Conservation (phyloP, 441 rosid species). For the Aleurites moluccanus region DNA sequence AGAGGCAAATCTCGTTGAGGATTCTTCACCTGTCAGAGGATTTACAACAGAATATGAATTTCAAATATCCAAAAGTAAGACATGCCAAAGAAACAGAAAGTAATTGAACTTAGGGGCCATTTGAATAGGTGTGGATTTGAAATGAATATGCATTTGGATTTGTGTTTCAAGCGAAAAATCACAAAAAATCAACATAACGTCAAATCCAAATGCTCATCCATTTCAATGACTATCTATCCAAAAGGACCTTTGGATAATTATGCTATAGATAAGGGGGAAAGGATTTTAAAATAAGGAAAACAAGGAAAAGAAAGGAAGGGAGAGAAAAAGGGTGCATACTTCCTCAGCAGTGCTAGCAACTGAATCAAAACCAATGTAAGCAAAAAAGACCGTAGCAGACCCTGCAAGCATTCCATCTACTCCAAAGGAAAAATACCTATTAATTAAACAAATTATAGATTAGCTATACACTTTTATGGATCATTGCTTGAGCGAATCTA, state of each 20-base stretch:
- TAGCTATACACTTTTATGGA: conserved; percentile 9
- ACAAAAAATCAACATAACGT: too few species aligned
- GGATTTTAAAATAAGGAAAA: not conserved
- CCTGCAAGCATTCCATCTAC: conserved; percentile 98
- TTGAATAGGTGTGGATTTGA: too few species aligned
- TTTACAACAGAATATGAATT: conserved; percentile 17
- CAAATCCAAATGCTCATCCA: too few species aligned
- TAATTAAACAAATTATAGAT: conserved; percentile 15
- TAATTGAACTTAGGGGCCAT: not conserved
- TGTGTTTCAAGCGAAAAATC: too few species aligned
- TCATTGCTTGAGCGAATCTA: conserved; percentile 15
- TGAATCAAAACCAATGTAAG: conserved; percentile 94
- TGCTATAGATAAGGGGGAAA: not conserved
- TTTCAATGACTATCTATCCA: not conserved
- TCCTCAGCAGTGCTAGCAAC: conserved; percentile 99
- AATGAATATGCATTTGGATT: too few species aligned
- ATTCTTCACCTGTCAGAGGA: conserved; percentile 70
- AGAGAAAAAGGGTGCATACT: conserved; percentile 30
- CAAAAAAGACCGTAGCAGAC: conserved; percentile 93
- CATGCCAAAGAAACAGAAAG: not conserved
- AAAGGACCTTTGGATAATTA: not conserved
- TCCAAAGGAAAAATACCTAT: conserved; percentile 84
- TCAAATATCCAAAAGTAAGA: conserved; percentile 10
- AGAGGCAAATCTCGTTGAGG: conserved; percentile 96
- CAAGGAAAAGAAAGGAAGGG: not conserved